Conservation (phyloP, 495 filamentous ascomycete species). For the Aspergillus funiculosus region DNA sequence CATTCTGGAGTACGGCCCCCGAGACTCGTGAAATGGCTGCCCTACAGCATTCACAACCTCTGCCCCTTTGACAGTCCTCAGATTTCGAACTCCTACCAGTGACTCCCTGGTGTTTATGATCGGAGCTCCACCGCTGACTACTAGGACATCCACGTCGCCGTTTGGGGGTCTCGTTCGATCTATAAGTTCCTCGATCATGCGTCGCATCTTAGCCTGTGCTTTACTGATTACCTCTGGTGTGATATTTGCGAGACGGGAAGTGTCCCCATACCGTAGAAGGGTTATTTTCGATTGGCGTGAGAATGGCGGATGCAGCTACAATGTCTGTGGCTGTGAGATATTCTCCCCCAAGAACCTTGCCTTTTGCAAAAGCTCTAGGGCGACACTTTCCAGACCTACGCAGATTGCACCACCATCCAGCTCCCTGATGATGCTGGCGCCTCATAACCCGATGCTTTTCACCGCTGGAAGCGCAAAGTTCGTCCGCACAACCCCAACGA, state of each 20-base stretch:
- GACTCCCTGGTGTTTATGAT: slow-evolving; percentile 19
- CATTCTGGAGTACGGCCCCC: no score
- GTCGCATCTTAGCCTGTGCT: slow-evolving; percentile 15
- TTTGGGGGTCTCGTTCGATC: slow-evolving; percentile 30
- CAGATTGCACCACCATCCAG: slow-evolving; percentile 26
- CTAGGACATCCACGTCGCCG: slow-evolving; percentile 24
- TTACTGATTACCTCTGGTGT: slow-evolving; percentile 7
- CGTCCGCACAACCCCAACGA: slow-evolving; percentile 41
- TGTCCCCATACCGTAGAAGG: slow-evolving; percentile 14
- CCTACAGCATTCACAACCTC: slow-evolving; percentile 54
- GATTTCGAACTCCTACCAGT: slow-evolving; percentile 16
- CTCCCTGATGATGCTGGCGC: slow-evolving; percentile 45
- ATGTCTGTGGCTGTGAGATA: slow-evolving; percentile 48
- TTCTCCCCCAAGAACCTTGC: slow-evolving; percentile 44
- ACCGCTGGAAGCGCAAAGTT: slow-evolving; percentile 51
- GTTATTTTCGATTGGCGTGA: slow-evolving; percentile 17
- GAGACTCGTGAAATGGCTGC: slow-evolving; percentile 43
- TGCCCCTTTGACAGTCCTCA: slow-evolving; percentile 18
- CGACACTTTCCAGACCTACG: slow-evolving; percentile 54
- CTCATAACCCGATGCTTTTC: slow-evolving; percentile 48
- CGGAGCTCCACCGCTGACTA: slow-evolving; percentile 27
- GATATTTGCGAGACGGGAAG: slow-evolving; percentile 9
- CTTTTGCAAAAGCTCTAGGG: slow-evolving; percentile 45
- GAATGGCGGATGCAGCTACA: slow-evolving; percentile 30
- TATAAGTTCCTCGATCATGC: slow-evolving; percentile 19